phyloP scores from a whole-genome alignment of 2,329 filamentous ascomycete genomes.

The Claviceps fusiformis region DNA sequence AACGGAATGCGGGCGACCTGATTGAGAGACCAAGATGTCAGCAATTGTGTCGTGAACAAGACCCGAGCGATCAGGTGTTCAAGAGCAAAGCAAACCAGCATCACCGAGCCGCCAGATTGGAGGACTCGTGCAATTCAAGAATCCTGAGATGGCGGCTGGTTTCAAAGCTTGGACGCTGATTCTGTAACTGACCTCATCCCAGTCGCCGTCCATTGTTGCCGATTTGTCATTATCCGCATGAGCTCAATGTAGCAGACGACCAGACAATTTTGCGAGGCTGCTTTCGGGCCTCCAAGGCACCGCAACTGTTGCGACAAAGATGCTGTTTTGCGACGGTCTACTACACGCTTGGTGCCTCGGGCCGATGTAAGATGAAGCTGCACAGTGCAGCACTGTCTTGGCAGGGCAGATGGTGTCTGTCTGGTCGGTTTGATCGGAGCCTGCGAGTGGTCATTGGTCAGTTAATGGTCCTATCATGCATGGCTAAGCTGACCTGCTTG shows the following conservation, averaged over 20 bases:
- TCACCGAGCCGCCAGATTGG: neutral
- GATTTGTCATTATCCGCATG: conserved; percentile 22
- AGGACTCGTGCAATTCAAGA: neutral
- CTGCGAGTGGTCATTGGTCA: neutral
- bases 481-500: neutral
- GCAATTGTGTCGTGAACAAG: neutral
- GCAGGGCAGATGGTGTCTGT: neutral
- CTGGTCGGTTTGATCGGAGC: too few species aligned
- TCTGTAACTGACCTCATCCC: conserved; percentile 42
- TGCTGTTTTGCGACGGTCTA: conserved; percentile 1
- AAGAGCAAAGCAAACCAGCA: neutral
- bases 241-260: conserved; percentile 17
- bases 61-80: neutral
- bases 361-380: neutral
- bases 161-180: conserved; percentile 11
- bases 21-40: conserved; percentile 4
- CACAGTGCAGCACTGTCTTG: neutral
- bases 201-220: conserved; percentile 50
- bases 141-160: neutral
- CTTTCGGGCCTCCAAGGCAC: conserved; percentile 4
- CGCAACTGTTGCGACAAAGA: conserved; percentile 1
- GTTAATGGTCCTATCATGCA: neutral
- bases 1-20: conserved; percentile 72
- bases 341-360: neutral
- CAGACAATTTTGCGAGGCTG: neutral